These are phyloP conservation scores for Pezicula rhizophila DNA, from an alignment of 2,329 filamentous ascomycete genomes.

Conservation along the genomic window DNA sequence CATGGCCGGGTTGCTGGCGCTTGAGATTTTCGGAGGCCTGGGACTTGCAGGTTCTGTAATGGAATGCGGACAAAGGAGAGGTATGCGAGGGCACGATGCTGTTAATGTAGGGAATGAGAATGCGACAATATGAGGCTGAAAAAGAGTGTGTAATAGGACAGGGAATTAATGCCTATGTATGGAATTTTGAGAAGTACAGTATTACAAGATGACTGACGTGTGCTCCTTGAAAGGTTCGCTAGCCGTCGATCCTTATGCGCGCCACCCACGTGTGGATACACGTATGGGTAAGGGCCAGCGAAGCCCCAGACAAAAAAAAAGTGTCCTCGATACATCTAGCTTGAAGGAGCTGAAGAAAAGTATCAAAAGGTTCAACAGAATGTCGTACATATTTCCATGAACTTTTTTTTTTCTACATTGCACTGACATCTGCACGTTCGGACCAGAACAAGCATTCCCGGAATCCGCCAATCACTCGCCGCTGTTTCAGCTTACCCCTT, in stretches of 20 bases:
- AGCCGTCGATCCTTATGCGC: conserved; percentile 9
- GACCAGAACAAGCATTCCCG: too few species aligned
- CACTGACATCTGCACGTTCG: too few species aligned
- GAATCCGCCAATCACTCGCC: too few species aligned
- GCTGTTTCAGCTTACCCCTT: too few species aligned
- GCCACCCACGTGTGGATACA: conserved; percentile 2
- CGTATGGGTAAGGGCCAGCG: neutral
- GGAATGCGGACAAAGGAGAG: conserved; percentile 1
- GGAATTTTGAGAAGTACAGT: neutral
- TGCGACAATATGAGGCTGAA: too few species aligned
- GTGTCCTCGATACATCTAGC: too few species aligned
- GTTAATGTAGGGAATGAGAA: conserved; percentile 3
- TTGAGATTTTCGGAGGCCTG: neutral
- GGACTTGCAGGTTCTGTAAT: conserved; percentile 1
- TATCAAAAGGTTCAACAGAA: too few species aligned
- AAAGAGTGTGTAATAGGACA: too few species aligned
- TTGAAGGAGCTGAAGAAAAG: too few species aligned
- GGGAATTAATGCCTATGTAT: neutral
- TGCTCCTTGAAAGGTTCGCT: conserved; percentile 7
- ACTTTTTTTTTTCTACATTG: too few species aligned
- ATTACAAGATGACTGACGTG: neutral
- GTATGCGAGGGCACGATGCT: conserved; percentile 1
- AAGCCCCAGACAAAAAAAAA: too few species aligned
- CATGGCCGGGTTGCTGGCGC: conserved; percentile 6
- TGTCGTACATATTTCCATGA: too few species aligned